Conservation (phyloP, 2,329 filamentous ascomycete species). For the Trichoderma koningii region DNA sequence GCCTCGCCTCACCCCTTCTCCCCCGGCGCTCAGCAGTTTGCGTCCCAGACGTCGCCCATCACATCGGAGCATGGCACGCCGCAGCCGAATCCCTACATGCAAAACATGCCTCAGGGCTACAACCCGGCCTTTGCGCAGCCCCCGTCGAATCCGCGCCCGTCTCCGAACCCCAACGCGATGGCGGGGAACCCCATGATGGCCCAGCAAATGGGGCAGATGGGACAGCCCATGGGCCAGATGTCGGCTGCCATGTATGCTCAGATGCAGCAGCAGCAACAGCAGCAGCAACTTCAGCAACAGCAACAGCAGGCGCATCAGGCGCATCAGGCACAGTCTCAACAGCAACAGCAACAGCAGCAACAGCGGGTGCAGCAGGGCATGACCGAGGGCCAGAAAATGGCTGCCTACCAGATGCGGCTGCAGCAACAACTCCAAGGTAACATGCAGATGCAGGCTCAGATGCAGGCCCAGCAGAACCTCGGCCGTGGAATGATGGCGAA, state of each 20-base stretch:
- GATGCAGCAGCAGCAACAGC: constrained; percentile 49
- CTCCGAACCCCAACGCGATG: constrained; percentile 57
- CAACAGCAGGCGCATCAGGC: constrained; percentile 50
- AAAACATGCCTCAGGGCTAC: constrained; percentile 59
- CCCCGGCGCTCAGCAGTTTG: constrained; percentile 71
- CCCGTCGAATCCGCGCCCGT: constrained; percentile 57
- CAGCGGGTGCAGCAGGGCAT: constrained; percentile 54
- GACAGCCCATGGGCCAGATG: constrained; percentile 52
- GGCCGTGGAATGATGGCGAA: constrained; percentile 57
- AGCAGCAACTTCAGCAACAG: constrained; percentile 41
- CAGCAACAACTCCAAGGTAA: constrained; percentile 70
- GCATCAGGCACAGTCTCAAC: constrained; percentile 59
- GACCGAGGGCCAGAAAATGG: constrained; percentile 72
- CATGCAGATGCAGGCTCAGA: constrained; percentile 54
- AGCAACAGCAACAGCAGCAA: constrained; percentile 63
- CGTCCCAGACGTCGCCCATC: constrained; percentile 71
- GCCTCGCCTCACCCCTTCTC: constrained; percentile 92
- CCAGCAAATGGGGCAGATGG: constrained; percentile 53
- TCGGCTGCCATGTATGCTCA: constrained; percentile 46
- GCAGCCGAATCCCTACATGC: constrained; percentile 71
- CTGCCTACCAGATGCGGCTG: constrained; percentile 79
- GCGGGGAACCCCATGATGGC: constrained; percentile 55
- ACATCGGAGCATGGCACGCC: constrained; percentile 77
- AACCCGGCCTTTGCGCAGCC: constrained; percentile 61
- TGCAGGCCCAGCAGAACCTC: constrained; percentile 49